phyloP scores from a whole-genome alignment of 768 basidiomycete species.

The Tulasnella sp. region DNA sequence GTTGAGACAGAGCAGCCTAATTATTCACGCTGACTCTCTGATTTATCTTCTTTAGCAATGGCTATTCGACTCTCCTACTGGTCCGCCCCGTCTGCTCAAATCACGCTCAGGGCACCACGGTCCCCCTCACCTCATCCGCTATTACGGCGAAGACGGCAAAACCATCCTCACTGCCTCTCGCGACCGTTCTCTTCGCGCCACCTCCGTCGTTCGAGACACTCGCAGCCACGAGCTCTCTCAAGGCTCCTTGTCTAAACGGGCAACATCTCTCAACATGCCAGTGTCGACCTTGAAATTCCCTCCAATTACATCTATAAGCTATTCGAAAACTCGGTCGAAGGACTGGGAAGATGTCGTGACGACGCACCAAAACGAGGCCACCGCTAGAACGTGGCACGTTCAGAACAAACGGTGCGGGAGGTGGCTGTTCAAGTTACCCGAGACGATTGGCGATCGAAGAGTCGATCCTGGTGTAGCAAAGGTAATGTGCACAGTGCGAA shows the following conservation, averaged over 20 bases:
- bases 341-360: slow-evolving; percentile 98
- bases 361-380: slow-evolving; percentile 73
- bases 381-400: slow-evolving; percentile 84
- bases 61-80: slow-evolving; percentile 87
- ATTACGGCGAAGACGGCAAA: slow-evolving; percentile 97
- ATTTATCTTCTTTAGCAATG: slow-evolving; percentile 63
- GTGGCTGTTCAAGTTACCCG: slow-evolving; percentile 16
- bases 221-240: slow-evolving; percentile 92
- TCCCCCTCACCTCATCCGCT: slow-evolving; percentile 86
- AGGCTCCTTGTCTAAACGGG: slow-evolving; percentile 80
- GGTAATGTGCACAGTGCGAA: slow-evolving; percentile 34
- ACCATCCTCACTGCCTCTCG: slow-evolving; percentile 79
- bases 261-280: slow-evolving; percentile 67
- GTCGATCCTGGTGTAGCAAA: slow-evolving; percentile 51
- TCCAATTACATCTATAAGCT: slow-evolving; percentile 66
- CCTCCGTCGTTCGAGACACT: slow-evolving; percentile 90
- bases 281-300: slow-evolving; percentile 78
- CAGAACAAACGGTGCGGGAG: slow-evolving; percentile 66
- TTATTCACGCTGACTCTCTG: not conserved
- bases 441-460: not conserved
- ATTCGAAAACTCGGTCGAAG: slow-evolving; percentile 71
- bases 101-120: slow-evolving; percentile 86
- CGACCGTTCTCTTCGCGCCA: slow-evolving; percentile 83
- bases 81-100: slow-evolving; percentile 80
- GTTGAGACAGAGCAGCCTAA: not conserved